Conservation (phyloP, 306 rosid genomes). For the Sindora glabra region DNA sequence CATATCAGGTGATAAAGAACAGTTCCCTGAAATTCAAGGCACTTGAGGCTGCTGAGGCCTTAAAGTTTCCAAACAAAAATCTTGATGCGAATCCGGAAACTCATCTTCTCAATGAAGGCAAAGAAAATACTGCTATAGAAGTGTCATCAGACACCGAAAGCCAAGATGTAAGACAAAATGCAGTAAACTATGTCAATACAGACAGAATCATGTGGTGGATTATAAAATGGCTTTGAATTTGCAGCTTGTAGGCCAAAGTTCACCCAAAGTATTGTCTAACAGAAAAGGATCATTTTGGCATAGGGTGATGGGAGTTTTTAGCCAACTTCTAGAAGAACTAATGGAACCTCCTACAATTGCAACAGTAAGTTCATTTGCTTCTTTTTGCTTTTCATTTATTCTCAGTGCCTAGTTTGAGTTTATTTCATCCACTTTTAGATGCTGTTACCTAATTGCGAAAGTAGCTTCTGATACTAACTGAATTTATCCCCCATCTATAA, state of each 20-base stretch:
- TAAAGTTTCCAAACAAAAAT: slow-evolving; percentile 32
- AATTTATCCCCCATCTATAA: not conserved
- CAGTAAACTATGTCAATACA: not conserved
- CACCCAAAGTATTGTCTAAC: not conserved
- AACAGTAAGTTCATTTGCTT: slow-evolving; percentile 46
- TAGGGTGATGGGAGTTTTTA: slow-evolving; percentile 19
- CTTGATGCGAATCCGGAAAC: slow-evolving; percentile 31
- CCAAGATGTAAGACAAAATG: slow-evolving; percentile 37
- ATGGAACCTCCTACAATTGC: slow-evolving; percentile 76
- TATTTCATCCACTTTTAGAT: not conserved
- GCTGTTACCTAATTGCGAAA: not conserved
- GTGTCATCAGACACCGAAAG: slow-evolving; percentile 22
- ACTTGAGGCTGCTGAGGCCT: slow-evolving; percentile 31
- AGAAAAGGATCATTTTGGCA: slow-evolving; percentile 13
- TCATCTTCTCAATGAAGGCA: slow-evolving; percentile 39
- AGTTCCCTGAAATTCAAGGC: slow-evolving; percentile 41
- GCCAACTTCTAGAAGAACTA: slow-evolving; percentile 40
- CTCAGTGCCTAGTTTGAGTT: no score
- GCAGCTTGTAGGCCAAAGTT: slow-evolving; percentile 34
- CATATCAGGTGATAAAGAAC: slow-evolving; percentile 44
- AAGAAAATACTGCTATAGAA: slow-evolving; percentile 15
- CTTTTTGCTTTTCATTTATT: not conserved
- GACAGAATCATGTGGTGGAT: not conserved
- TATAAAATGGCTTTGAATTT: not conserved
- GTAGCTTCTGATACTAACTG: not conserved